Evolutionary conservation across 768 basidiomycete genomes (phyloP).

Genomic region (Phaeotremella skinneri): DNA sequence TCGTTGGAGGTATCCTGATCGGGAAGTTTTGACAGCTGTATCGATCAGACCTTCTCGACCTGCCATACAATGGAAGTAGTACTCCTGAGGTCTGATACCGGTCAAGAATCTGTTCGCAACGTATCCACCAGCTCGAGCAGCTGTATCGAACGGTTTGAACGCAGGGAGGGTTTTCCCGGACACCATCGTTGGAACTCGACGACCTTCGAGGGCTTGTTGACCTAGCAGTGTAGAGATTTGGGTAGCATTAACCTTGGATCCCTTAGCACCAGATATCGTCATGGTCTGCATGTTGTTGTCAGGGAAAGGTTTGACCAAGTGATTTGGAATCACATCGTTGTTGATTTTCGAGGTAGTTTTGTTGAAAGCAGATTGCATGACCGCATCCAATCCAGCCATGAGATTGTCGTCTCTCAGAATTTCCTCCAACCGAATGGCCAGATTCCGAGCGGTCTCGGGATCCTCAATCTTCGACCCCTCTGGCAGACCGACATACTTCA

Average conservation of each 20-base stretch:
- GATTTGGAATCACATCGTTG: constrained; percentile 78
- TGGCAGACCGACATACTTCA: constrained; percentile 64
- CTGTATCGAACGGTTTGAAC: constrained; percentile 96
- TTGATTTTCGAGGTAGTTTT: constrained; percentile 88
- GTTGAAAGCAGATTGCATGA: constrained; percentile 54
- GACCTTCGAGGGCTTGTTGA: constrained; percentile 96
- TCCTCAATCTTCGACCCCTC: constrained; percentile 54
- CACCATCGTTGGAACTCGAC: constrained; percentile 98
- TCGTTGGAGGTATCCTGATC: constrained; percentile 95
- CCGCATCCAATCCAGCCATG: constrained; percentile 87
- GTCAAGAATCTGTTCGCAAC: constrained; percentile 98
- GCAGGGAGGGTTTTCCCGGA: constrained; percentile 97
- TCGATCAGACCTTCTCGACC: constrained; percentile 98
- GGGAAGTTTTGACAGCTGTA: constrained; percentile 97
- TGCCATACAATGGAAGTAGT: constrained; percentile 99
- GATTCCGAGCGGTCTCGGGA: constrained; percentile 49
- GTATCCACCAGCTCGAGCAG: constrained; percentile 95
- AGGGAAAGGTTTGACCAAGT: constrained; percentile 88
- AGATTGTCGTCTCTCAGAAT: constrained; percentile 92
- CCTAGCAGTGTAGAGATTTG: constrained; percentile 98
- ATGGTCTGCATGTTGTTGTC: constrained; percentile 99
- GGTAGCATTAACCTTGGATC: constrained; percentile 92
- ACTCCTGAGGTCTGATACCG: constrained; percentile 95
- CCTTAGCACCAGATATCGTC: constrained; percentile 97
- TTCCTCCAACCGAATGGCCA: constrained; percentile 69